Conservation (phyloP, 495 filamentous ascomycete genomes). For the Xylaria castorea region DNA sequence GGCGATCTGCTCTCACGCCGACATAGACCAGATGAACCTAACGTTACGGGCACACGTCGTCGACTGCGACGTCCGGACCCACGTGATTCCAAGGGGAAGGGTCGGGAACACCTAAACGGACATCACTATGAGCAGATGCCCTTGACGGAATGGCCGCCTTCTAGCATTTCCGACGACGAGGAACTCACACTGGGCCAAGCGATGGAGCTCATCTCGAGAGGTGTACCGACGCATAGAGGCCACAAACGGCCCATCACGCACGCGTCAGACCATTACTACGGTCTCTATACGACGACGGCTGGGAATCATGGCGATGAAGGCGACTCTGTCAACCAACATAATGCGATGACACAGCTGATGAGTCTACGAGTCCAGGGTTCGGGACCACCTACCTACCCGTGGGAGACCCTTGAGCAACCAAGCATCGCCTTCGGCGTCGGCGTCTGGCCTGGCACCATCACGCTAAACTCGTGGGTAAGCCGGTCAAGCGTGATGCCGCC, state of each 20-base stretch:
- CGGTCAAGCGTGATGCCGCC: conserved; percentile 56
- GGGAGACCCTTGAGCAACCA: conserved; percentile 71
- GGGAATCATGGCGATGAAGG: conserved; percentile 54
- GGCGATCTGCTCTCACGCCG: conserved; percentile 37
- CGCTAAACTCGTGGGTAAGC: conserved; percentile 64
- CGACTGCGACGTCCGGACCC: conserved; percentile 49
- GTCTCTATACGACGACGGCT: conserved; percentile 54
- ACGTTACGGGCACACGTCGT: conserved; percentile 40
- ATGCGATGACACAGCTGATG: conserved; percentile 58
- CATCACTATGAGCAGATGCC: conserved; percentile 45
- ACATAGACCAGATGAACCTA: conserved; percentile 30
- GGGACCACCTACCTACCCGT: conserved; percentile 55
- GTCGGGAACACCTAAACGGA: conserved; percentile 44
- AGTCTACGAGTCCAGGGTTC: conserved; percentile 49
- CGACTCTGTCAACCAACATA: conserved; percentile 53
- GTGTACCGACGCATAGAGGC: conserved; percentile 55
- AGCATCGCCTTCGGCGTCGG: conserved; percentile 68
- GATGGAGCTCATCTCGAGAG: conserved; percentile 54
- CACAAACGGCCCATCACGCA: conserved; percentile 54
- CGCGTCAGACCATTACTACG: conserved; percentile 57
- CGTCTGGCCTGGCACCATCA: conserved; percentile 63
- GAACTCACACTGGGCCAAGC: conserved; percentile 53
- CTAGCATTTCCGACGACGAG: conserved; percentile 49
- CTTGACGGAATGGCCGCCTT: conserved; percentile 56
- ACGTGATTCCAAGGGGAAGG: conserved; percentile 51